phyloP scores from a whole-genome alignment of 108 stramenopile species.

The Cyclotella atomus region DNA sequence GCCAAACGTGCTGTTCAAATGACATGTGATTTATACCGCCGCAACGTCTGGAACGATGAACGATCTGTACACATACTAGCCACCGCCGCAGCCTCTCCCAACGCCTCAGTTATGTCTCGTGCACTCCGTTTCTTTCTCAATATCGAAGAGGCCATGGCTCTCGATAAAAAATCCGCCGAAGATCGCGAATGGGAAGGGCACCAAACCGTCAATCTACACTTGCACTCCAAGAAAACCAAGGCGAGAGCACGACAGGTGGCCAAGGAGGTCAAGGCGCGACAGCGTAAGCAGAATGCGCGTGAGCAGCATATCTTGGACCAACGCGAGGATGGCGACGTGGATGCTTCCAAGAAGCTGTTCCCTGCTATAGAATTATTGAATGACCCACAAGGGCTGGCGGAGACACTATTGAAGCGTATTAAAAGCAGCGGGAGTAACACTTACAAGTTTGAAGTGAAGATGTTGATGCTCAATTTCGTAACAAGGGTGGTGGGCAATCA shows the following conservation, averaged over 20 bases:
- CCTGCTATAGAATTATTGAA: conserved; percentile 96
- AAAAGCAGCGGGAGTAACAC: conserved; percentile 55
- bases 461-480: conserved; percentile 96
- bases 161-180: conserved; percentile 77
- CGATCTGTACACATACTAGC: conserved; percentile 95
- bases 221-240: conserved; percentile 84
- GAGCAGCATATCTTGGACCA: conserved; percentile 59
- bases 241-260: conserved; percentile 47
- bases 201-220: conserved; percentile 73
- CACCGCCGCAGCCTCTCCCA: conserved; percentile 65
- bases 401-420: conserved; percentile 83
- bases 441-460: conserved; percentile 90
- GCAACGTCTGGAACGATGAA: conserved; percentile 96
- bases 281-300: conserved; percentile 66
- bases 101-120: conserved; percentile 65
- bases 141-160: conserved; percentile 93
- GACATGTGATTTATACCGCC: conserved; percentile 93
- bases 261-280: conserved; percentile 68
- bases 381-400: conserved; percentile 95
- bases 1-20: conserved; percentile 91
- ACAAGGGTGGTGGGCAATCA: conserved; percentile 94
- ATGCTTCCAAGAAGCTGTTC: conserved; percentile 70
- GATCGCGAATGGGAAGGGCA: conserved; percentile 76
- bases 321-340: conserved; percentile 69
- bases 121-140: conserved; percentile 96